Evolutionary conservation across 139 green algal species (phyloP).

Genomic region (Tetratostichococcus sp.): DNA sequence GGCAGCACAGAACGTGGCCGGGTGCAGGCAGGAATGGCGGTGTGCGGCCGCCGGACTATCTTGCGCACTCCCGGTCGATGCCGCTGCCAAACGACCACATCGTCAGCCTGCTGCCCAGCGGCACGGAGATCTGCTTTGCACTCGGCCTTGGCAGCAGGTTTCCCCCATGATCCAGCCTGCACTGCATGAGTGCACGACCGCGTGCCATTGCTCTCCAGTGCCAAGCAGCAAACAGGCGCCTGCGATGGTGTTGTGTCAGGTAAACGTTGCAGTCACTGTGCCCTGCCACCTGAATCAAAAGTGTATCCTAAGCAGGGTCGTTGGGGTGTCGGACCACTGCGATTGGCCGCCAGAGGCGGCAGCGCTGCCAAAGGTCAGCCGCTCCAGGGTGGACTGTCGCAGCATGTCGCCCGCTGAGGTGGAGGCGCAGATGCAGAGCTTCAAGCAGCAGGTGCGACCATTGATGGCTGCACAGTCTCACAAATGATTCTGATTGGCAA

Average conservation of each 20-base stretch:
- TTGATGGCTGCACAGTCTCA: no score
- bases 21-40: no score
- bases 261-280: no score
- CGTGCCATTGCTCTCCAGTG: no score
- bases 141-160: conserved; percentile 58
- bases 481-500: no score
- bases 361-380: conserved; percentile 17
- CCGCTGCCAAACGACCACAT: conserved; percentile 35
- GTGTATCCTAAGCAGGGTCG: conserved; percentile 35
- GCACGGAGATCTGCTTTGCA: conserved; percentile 73
- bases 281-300: not conserved
- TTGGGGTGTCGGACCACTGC: conserved; percentile 67
- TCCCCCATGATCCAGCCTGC: not conserved
- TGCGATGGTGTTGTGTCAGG: not conserved
- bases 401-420: not conserved
- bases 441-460: conserved; percentile 24
- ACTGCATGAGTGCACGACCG: no score
- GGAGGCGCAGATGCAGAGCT: conserved; percentile 22
- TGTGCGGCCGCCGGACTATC: not conserved
- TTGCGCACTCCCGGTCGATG: not conserved
- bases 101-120: conserved; percentile 64
- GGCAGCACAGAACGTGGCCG: not conserved
- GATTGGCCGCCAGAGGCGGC: conserved; percentile 57
- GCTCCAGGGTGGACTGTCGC: conserved; percentile 13
- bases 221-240: no score